Evolutionary conservation across 2,329 filamentous ascomycete species (phyloP), one percentile per base, ranked within the genome.

Genomic region (Pseudogymnoascus verrucosus): DNA sequence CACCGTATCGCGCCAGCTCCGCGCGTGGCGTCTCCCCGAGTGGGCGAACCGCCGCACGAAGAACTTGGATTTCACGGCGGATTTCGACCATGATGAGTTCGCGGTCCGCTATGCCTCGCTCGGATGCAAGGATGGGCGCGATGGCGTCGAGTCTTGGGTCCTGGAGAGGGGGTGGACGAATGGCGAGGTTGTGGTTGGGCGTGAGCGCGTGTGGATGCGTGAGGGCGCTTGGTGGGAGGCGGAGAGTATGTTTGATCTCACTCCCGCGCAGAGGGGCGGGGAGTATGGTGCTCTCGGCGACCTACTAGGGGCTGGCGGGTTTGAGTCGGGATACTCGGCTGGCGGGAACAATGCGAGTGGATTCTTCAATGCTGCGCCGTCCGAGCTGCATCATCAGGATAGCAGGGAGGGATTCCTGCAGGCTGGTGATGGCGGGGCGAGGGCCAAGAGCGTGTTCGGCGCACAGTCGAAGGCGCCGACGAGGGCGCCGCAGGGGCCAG

Each of bases 91-190:
- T 4, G 91, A 96, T 14, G 95, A 99, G 74, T 98, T 99, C 70
- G 84, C 87, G 19, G 86, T 88, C 69, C 87, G 95, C 51, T 99
- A 97, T 73, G 81, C 86, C 4, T 80, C 85, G 5, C 82, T 99
- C 0, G 95, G 95, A 12, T 99, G 95, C 75, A 85, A 88, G 69
- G 91, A 96, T 67, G 95, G 95, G 64, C 87, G 86, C 67, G 95
- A 99, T 67, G 95, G 93, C 59, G 92, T 97, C 62, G 91, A 98
- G 73, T 96, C 84, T 70, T 99, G 93, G 91, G 83, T 96, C 64
- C 82, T 98, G 60, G 93, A 98, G 76, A 87, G 95, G 64, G 95
- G 95, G 1, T 99, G 95, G 95, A 97, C 91, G 77, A 99, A 99
- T 69, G 95, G 95, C 40, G 95, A 98, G 76, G 92, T 98, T 1